phyloP scores from a whole-genome alignment of 169 alveolate genomes.

The Ichthyophthirius multifiliis region DNA sequence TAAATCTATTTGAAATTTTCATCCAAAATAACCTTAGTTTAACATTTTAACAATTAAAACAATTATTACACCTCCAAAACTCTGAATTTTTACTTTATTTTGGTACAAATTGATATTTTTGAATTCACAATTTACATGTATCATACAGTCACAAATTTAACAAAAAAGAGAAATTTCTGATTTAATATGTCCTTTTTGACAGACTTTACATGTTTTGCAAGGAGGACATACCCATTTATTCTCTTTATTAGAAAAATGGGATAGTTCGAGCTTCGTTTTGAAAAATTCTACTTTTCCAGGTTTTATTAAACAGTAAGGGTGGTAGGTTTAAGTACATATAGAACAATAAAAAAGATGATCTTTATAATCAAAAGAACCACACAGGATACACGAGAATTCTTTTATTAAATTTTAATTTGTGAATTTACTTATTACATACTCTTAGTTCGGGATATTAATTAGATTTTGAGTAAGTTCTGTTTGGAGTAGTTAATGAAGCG shows the following conservation, averaged over 20 bases:
- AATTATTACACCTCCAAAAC: background rate
- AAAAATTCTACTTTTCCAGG: background rate
- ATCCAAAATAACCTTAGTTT: background rate
- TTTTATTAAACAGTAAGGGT: conserved; percentile 42
- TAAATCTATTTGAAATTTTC: background rate
- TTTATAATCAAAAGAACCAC: conserved; percentile 54
- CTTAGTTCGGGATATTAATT: no score
- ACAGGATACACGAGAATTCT: conserved; percentile 30
- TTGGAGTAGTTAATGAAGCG: no score
- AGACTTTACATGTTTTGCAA: conserved; percentile 51
- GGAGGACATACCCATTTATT: conserved; percentile 61
- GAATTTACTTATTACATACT: background rate
- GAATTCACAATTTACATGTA: conserved; percentile 6
- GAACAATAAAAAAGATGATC: conserved; percentile 46
- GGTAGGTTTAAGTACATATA: conserved; percentile 54
- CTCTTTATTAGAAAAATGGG: no score
- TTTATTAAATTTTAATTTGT: background rate
- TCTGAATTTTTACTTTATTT: background rate
- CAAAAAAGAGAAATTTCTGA: background rate
- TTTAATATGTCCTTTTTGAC: background rate
- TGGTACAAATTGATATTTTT: background rate
- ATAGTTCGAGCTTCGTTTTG: conserved; percentile 17
- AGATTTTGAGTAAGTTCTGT: no score
- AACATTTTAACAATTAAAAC: conserved; percentile 4
- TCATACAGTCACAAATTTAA: background rate